phyloP scores from a whole-genome alignment of 441 rosid genomes.

The Gossypium davidsonii region DNA sequence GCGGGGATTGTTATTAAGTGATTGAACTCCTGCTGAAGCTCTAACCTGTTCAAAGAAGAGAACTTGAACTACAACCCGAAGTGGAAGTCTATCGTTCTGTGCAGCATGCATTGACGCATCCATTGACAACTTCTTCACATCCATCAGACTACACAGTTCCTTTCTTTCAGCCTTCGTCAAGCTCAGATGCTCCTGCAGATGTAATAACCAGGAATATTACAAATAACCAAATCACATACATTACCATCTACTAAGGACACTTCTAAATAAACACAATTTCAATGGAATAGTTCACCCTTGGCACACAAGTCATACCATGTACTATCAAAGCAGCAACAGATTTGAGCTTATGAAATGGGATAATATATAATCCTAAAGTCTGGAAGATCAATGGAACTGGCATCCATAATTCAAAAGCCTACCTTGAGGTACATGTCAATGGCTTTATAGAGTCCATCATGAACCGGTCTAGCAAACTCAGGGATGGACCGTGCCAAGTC shows the following conservation, averaged over 20 bases:
- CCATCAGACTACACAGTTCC: constrained; percentile 70
- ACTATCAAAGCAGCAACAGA: not conserved
- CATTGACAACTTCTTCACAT: constrained; percentile 73
- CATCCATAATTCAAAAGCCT: constrained; percentile 3
- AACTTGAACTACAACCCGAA: constrained; percentile 85
- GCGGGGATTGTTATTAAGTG: constrained; percentile 27
- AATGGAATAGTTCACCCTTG: not conserved
- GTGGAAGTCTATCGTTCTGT: constrained; percentile 79
- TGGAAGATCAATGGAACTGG: not conserved
- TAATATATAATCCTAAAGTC: not conserved
- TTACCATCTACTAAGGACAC: not conserved
- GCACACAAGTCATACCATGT: not conserved
- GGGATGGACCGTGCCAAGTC: constrained; percentile 60
- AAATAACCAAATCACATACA: not conserved
- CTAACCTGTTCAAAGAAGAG: constrained; percentile 85
- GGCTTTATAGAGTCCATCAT: constrained; percentile 85
- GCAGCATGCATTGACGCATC: constrained; percentile 83
- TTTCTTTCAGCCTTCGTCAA: constrained; percentile 73
- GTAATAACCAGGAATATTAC: not conserved
- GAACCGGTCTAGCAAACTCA: constrained; percentile 63
- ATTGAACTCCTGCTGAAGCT: constrained; percentile 48
- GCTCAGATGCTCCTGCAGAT: constrained; percentile 61
- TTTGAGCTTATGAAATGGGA: not conserved
- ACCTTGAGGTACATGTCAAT: constrained; percentile 79
- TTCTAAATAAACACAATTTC: not conserved